Evolutionary conservation across 768 basidiomycete species (phyloP), one percentile per base, ranked within the genome.

Genomic region (Lactarius quietus): DNA sequence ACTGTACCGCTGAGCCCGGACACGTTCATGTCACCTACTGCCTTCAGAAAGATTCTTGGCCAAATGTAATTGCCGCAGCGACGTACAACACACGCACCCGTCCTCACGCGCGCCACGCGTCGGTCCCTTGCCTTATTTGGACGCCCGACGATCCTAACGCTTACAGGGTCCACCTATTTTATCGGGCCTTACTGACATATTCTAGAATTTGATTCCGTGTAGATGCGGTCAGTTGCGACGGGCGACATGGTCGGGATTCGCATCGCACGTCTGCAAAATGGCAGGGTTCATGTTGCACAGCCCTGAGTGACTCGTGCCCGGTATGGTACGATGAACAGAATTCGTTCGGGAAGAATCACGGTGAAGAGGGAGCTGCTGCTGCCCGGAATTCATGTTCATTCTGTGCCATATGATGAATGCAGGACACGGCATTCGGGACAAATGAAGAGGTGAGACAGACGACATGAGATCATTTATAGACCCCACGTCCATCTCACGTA

Each of bases 21-120:
- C 65, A 26, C 62, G 51, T 55, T 18, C 61, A 36, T 58, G 35
- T 36, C 65, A 59, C 51, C 56, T 48, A 53, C 65, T 20, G 28
- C 35, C 26, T 58, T 35, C 48, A 31, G 61, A 26, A 51, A 54
- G 33, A 12, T 39, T 29, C 31, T 43, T 48, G 38, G 39, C 57
- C 57, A 26, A 62, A 58, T 62, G 60, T 35, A 51, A 52, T 57
- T 29, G 61, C 57, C 65, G 65, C 65, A 54, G 39, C 61, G 65
- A 59, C 39, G 33, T 66, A 41, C 48, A 51, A 51, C 26, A 51
- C 65, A 66, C 31, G 52, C 65, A 54, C 31, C 56, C 35, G 52
- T 58, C 65, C 65, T 62, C 65, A 26, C 61, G 51, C 56, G 65
- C 57, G 35, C 65, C 65, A 66, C 61, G 65, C 65, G 65, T 59